Evolutionary conservation across 257 asterid genomes (phyloP).

Genomic region (Solanum pimpinellifolium): DNA sequence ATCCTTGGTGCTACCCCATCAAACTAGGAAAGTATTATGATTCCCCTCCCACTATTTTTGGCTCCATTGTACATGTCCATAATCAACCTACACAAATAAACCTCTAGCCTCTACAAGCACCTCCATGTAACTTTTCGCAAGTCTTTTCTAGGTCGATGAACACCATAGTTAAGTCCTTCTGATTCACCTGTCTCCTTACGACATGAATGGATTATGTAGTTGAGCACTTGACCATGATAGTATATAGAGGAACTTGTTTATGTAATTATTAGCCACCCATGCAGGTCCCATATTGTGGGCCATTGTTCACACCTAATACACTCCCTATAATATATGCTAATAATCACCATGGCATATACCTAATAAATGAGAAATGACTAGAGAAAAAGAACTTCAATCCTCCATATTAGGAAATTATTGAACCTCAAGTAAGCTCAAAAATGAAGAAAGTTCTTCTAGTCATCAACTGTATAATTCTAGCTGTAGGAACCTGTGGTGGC

Average conservation of each 20-base stretch:
- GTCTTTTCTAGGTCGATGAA: neutral
- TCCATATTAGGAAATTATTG: neutral
- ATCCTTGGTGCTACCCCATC: neutral
- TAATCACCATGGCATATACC: neutral
- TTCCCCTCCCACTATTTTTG: neutral
- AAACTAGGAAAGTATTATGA: neutral
- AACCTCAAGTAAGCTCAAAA: constrained; percentile 1
- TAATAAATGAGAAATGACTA: neutral
- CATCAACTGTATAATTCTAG: constrained; percentile 10
- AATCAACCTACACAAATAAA: neutral
- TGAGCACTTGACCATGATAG: no score
- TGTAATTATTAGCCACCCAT: no score
- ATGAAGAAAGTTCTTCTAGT: constrained; percentile 7
- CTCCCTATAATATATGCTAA: neutral
- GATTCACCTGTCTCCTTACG: neutral
- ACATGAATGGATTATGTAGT: neutral
- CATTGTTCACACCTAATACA: neutral
- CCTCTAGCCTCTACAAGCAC: neutral
- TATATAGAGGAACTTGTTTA: no score
- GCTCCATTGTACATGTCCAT: neutral
- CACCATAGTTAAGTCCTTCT: neutral
- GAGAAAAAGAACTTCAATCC: neutral
- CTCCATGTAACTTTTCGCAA: neutral
- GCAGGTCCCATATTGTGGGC: neutral
- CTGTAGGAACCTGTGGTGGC: constrained; percentile 18